Base-by-base conservation (phyloP, 306 rosid genomes). In the Lathyrus sativus region DNA sequence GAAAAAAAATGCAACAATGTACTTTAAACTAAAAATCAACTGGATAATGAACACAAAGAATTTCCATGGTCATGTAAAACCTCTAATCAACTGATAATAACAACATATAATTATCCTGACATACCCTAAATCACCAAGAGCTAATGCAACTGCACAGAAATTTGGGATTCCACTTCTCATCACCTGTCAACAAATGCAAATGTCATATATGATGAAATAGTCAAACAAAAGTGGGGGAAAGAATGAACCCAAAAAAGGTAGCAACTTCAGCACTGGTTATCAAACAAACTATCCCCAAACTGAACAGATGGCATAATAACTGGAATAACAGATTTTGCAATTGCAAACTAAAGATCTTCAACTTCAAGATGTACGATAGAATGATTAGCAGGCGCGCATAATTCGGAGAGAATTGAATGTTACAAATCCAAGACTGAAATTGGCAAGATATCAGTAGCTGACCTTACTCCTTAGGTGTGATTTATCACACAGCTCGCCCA, bases 71-170 rank as follows among this genome's bases (percentile, higher is more conserved):
- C 11, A 4, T 57, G 31, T 61, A 76, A 68, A 76, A 42, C 67
- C 11, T 75, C 39, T 18, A 67, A 55, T 62, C 28, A 71, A 39
- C 78, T n/a, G 54, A 71, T 62, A 53, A 39, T n/a, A 15, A 45
- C 44, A 66, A 35, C 42, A 67, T 37, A 71, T 70, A 70, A 61
- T 43, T 45, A 46, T 83, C 65, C 48, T 64, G 73, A 80, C 96
- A 71, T 90, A 95, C 99, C 99, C 97, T 78, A 95, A 80, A 77
- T 90, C 97, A 74, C 31, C 17, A 68, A 95, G 97, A 73, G 96
- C 99, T 65, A 95, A 77, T 70, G 97, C 97, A 78, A 95, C 99
- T 24, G 99, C 96, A 90, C 97, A 95, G 67, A 90, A 95, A 78
- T 95, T 95, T 18, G 99, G 97, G 62, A 95, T 70, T 81, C 99